Evolutionary conservation across 495 filamentous ascomycete species (phyloP).

Genomic region (Xylaria castorea): DNA sequence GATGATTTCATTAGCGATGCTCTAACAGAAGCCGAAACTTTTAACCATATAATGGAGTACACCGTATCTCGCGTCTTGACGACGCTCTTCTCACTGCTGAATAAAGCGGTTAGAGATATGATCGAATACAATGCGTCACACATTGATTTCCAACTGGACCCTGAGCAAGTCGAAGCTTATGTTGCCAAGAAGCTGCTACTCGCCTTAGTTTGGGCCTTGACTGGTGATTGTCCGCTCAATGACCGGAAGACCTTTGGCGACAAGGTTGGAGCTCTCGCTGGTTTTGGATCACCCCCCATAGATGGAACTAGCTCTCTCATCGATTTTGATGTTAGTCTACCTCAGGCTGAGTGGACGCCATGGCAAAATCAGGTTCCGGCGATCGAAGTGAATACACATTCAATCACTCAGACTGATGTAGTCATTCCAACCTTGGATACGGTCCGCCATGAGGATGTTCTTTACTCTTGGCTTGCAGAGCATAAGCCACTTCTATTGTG

Average conservation of each 20-base stretch:
- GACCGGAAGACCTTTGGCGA: constrained; percentile 91
- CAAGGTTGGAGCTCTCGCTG: constrained; percentile 76
- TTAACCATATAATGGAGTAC: constrained; percentile 98
- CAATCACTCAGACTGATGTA: constrained; percentile 93
- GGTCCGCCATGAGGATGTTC: constrained; percentile 93
- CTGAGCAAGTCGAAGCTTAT: constrained; percentile 86
- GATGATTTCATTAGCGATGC: constrained; percentile 79
- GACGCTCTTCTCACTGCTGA: constrained; percentile 92
- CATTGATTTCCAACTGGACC: constrained; percentile 88
- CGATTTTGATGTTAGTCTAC: constrained; percentile 90
- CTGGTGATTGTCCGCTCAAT: constrained; percentile 87
- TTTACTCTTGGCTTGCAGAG: constrained; percentile 98
- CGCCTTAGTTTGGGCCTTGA: constrained; percentile 91
- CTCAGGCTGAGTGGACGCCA: constrained; percentile 82
- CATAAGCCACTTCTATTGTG: constrained; percentile 97
- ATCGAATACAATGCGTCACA: constrained; percentile 96
- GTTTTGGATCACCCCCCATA: constrained; percentile 81
- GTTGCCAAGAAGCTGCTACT: constrained; percentile 91
- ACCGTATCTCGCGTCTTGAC: constrained; percentile 87
- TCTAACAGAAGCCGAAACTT: constrained; percentile 75
- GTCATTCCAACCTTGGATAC: constrained; percentile 98
- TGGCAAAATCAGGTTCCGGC: constrained; percentile 95
- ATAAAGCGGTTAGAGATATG: constrained; percentile 88
- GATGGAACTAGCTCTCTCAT: constrained; percentile 82
- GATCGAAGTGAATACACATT: constrained; percentile 97